Evolutionary conservation across 2,329 filamentous ascomycete species (phyloP), one percentile per base, ranked within the genome.

Genomic region (Zalaria obscura): DNA sequence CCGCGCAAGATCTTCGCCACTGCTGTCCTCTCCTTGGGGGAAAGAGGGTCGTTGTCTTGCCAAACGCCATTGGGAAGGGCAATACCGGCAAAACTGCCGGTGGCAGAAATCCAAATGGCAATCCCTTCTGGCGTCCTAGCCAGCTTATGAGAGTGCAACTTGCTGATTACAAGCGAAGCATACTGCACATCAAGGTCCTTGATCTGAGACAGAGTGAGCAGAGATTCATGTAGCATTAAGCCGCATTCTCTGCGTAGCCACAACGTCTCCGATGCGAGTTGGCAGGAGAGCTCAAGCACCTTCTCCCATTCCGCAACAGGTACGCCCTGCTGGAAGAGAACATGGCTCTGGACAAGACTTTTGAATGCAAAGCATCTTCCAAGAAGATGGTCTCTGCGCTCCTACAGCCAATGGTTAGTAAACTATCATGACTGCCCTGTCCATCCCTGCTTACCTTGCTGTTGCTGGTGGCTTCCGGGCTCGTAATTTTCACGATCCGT

Each of bases 181-280:
- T 41, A 46, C 39, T 41, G 27, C 3, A 39, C 10, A 31, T 41
- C 39, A 11, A 41, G n/a, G 31, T 41, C 39, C 36, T 40, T 39
- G 35, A 42, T 38, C 33, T 40, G 42, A 11, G 34, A 27, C 27
- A 41, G 39, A 25, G 47, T 51, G 9, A 41, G 43, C 32, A 91
- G 60, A 9, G 80, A 78, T 54, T 86, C 77, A 36, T 83, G 80
- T 26, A 95, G 68, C 38, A 91, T 76, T 70, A 80, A 85, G 28
- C 83, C 86, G 53, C 86, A 94, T 57, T 93, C 84, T 53, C 89
- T 80, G 46, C 85, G 76, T 49, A 96, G 70, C 89, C 88, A 95
- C 28, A 83, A 76, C 61, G 93, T 93, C 62, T 83, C 83, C 52
- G 76, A 74, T 34, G 82, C 78, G 45, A 95, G 71, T 47, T 78